phyloP scores from a whole-genome alignment of 192 early-diverging fungal genomes.

The Pilobolus umbonatus region DNA sequence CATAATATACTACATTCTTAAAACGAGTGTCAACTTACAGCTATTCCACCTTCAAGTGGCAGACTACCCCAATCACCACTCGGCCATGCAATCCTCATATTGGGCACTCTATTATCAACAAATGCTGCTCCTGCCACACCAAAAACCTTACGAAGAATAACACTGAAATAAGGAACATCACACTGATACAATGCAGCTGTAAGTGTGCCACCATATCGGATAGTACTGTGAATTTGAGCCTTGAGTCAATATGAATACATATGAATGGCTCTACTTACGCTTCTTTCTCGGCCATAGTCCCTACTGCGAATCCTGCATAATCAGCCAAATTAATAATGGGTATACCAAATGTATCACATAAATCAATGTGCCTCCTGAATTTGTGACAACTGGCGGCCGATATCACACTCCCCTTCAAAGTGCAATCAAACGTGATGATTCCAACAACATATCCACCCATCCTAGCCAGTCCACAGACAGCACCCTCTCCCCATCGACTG shows the following conservation, averaged over 20 bases:
- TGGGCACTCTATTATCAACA: slow-evolving; percentile 30
- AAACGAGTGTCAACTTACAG: slow-evolving; percentile 16
- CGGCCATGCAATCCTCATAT: slow-evolving; percentile 34
- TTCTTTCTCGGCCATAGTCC: slow-evolving; percentile 33
- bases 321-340: slow-evolving; percentile 35
- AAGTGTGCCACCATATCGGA: slow-evolving; percentile 31
- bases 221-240: slow-evolving; percentile 17
- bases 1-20: neutral
- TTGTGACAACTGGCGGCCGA: slow-evolving; percentile 25
- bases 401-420: slow-evolving; percentile 23
- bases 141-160: slow-evolving; percentile 35
- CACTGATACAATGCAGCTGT: slow-evolving; percentile 34
- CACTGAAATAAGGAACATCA: slow-evolving; percentile 33
- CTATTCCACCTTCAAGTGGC: slow-evolving; percentile 33
- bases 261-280: slow-evolving; percentile 20
- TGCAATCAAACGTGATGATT: slow-evolving; percentile 29
- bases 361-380: slow-evolving; percentile 34
- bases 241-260: neutral
- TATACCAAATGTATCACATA: slow-evolving; percentile 33
- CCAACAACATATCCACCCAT: slow-evolving; percentile 31
- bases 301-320: slow-evolving; percentile 35
- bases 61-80: slow-evolving; percentile 36
- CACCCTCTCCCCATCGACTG: slow-evolving; percentile 32
- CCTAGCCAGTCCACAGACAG: slow-evolving; percentile 27
- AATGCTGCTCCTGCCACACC: slow-evolving; percentile 37